phyloP scores from a whole-genome alignment of 345 rosid species.

The Mangifera indica region DNA sequence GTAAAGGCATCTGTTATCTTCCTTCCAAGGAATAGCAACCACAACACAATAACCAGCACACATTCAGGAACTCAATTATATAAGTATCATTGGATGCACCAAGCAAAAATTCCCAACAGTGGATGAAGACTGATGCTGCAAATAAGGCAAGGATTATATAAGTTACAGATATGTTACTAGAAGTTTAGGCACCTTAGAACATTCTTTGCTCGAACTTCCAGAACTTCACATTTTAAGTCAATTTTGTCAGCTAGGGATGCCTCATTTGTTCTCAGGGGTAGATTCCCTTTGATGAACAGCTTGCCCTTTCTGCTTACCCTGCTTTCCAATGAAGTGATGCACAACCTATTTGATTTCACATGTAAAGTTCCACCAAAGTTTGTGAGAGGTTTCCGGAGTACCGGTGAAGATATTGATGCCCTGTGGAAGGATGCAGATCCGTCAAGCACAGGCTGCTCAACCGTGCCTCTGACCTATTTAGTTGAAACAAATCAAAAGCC shows the following conservation, averaged over 20 bases:
- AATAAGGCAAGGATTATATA: background rate
- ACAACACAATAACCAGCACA: constrained; percentile 6
- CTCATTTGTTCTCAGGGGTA: constrained; percentile 84
- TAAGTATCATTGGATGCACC: background rate
- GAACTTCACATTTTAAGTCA: constrained; percentile 90
- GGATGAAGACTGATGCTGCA: background rate
- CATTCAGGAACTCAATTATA: constrained; percentile 8
- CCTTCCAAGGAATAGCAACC: background rate
- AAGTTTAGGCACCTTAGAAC: constrained; percentile 57
- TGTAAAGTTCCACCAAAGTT: constrained; percentile 83
- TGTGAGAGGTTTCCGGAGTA: constrained; percentile 82
- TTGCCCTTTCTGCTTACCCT: constrained; percentile 90
- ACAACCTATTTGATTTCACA: constrained; percentile 85
- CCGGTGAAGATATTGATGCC: constrained; percentile 90
- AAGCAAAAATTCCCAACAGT: background rate
- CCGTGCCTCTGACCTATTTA: constrained; percentile 89
- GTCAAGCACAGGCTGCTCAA: constrained; percentile 84
- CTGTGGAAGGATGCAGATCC: constrained; percentile 91
- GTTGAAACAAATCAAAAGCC: constrained; percentile 21
- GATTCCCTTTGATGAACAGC: constrained; percentile 77
- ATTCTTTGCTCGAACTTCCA: constrained; percentile 95
- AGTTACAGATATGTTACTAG: constrained; percentile 8
- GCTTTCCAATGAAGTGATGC: constrained; percentile 78
- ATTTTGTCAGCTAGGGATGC: constrained; percentile 70
- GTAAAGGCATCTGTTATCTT: background rate